Base-by-base conservation (phyloP, 75 land plant species). In the Picea sitchensis region DNA sequence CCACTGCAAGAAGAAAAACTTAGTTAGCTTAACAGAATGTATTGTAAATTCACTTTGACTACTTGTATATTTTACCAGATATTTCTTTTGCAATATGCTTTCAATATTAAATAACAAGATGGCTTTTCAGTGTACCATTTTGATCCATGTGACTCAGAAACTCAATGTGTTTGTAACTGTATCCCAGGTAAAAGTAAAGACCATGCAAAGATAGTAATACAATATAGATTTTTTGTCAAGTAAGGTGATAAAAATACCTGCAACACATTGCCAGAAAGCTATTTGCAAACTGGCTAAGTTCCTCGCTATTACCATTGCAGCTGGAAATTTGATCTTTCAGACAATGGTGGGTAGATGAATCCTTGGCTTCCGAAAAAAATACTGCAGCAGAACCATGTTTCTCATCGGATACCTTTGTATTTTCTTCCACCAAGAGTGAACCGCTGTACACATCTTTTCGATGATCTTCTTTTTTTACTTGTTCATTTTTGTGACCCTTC, bases 191-290 rank as follows among this genome's bases (percentile, higher is more conserved):
- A 47, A 20, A 56, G 34, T 63, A 15, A 14, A 77, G n/a, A 80
- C 32, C 63, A 18, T 13, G 60, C 36, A 57, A n/a, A 72, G 5
- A 38, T 30, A 6, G 23, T 59, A n/a, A 23, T 67, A 58, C 71
- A 44, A 30, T 76, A 18, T 36, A 15, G 41, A 5, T 58, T 61
- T 64, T 36, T 23, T 47, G 13, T 72, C 6, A 76, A 32, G 31
- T 57, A 23, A 56, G 75, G 38, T 20, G 60, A 59, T 34, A 74
- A 65, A 23, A 61, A 14, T 85, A 95, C 98, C 98, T 89, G 87
- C 89, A 90, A 71, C 90, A 93, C 75, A 92, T 79, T 26, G 95
- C 91, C 59, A 96, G 81, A 69, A 96, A 96, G 64, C 87, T 92
- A 81, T 86, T 80, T 21, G 92, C 92, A 87, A 96, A 91, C 44